Evolutionary conservation across 441 rosid species (phyloP).

Genomic region (Pelargonium citronellum): DNA sequence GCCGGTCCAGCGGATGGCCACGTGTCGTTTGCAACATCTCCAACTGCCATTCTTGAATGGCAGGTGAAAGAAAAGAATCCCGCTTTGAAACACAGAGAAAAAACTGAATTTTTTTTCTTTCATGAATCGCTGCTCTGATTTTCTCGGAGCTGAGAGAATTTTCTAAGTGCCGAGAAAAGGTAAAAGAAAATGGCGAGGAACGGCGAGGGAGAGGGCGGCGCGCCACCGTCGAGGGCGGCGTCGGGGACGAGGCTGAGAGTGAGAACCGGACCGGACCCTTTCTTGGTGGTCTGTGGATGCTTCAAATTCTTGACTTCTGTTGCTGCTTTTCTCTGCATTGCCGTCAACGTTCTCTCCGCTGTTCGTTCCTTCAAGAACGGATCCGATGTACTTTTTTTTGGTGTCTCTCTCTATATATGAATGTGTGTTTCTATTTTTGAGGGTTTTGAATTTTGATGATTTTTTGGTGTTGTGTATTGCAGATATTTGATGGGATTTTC

Average conservation of each 20-base stretch:
- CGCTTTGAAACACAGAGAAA: conserved; percentile 9
- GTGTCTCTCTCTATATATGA: neutral
- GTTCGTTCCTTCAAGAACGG: conserved; percentile 61
- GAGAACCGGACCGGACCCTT: conserved; percentile 44
- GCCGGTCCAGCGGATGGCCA: neutral
- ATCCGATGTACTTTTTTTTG: conserved; percentile 48
- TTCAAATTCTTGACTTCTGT: conserved; percentile 62
- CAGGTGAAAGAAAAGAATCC: conserved; percentile 35
- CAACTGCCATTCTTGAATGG: conserved; percentile 25
- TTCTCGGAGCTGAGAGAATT: neutral
- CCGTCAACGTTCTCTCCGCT: conserved; percentile 80
- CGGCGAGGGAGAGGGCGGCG: conserved; percentile 23
- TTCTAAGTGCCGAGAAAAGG: neutral
- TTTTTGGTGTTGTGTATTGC: conserved; percentile 39
- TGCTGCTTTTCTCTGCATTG: conserved; percentile 65
- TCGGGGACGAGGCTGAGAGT: conserved; percentile 22
- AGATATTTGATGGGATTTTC: conserved; percentile 35
- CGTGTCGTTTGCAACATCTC: conserved; percentile 10
- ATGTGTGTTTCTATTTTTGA: neutral
- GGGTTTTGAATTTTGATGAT: conserved; percentile 33
- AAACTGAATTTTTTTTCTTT: neutral
- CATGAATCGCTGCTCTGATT: too few relatives aligned
- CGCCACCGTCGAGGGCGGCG: conserved; percentile 15
- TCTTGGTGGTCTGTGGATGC: conserved; percentile 65
- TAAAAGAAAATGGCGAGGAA: conserved; percentile 28